A percentile compares a stretch with the other conserved stretches of the same genome.
These are phyloP conservation scores for Polytrichum commune DNA, from an alignment of 225 moss, liverwort and hornwort genomes.

Conservation along the genomic window DNA sequence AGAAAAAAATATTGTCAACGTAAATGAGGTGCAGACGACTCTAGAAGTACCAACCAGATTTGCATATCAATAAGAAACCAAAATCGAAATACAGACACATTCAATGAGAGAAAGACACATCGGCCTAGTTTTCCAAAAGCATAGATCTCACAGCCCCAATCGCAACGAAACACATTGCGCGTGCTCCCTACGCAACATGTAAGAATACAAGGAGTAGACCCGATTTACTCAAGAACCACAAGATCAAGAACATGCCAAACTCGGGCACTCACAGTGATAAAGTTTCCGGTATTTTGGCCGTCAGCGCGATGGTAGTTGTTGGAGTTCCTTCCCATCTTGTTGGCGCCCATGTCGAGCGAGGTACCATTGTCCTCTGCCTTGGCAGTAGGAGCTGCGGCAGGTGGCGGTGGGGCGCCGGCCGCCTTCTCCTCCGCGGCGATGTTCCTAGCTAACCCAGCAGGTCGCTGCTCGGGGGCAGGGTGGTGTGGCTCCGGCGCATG, in stretches of 20 bases:
- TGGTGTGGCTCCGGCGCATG: conserved; percentile 27
- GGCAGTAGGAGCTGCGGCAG: conserved; percentile 20
- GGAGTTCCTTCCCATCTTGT: conserved; percentile 75
- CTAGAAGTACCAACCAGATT: too few relatives aligned
- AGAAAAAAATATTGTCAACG: too few relatives aligned
- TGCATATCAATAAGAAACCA: too few relatives aligned
- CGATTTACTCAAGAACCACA: neutral
- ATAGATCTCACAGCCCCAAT: too few relatives aligned
- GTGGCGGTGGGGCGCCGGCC: neutral
- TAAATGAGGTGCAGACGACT: too few relatives aligned
- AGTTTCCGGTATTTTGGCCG: conserved; percentile 97
- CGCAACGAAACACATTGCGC: too few relatives aligned
- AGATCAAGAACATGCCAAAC: neutral
- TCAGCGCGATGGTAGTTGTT: conserved; percentile 98
- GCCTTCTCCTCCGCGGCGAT: conserved; percentile 35
- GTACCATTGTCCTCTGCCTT: conserved; percentile 69
- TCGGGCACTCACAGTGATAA: conserved; percentile 68
- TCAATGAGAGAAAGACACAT: too few relatives aligned
- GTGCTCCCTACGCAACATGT: too few relatives aligned
- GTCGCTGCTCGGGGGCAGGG: conserved; percentile 41
- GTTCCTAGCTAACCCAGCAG: conserved; percentile 38
- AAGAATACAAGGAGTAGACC: too few relatives aligned
- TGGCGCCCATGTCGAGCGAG: conserved; percentile 54
- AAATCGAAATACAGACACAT: too few relatives aligned
- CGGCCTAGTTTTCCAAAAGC: too few relatives aligned